phyloP scores from a whole-genome alignment of 192 early-diverging fungal species.

The Coemansia sp. region DNA sequence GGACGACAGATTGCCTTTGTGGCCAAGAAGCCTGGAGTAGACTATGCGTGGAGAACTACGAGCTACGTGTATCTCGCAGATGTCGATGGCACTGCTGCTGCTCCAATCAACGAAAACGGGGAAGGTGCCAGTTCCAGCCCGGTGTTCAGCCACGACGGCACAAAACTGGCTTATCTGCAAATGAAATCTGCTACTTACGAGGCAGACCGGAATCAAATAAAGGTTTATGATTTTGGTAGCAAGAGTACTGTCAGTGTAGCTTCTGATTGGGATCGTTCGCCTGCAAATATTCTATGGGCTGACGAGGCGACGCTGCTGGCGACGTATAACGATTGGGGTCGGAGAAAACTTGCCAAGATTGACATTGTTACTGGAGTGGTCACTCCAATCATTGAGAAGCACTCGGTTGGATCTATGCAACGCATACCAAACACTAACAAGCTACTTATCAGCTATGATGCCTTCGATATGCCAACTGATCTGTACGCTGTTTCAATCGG shows the following conservation, averaged over 20 bases:
- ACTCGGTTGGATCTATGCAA: conserved; percentile 50
- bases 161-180: conserved; percentile 69
- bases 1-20: conserved; percentile 69
- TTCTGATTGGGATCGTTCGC: conserved; percentile 64
- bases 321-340: conserved; percentile 67
- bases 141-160: conserved; percentile 63
- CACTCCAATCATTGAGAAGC: conserved; percentile 51
- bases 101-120: conserved; percentile 54
- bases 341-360: conserved; percentile 61
- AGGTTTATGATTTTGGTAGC: conserved; percentile 54
- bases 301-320: conserved; percentile 57
- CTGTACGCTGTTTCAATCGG: conserved; percentile 47
- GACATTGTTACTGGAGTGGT: conserved; percentile 55
- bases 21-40: conserved; percentile 60
- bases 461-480: conserved; percentile 58
- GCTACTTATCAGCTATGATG: conserved; percentile 54
- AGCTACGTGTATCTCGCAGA: conserved; percentile 67
- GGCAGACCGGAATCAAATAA: conserved; percentile 72
- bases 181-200: conserved; percentile 72
- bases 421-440: conserved; percentile 41
- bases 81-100: conserved; percentile 44
- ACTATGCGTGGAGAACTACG: conserved; percentile 78
- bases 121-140: conserved; percentile 64
- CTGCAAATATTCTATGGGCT: conserved; percentile 56
- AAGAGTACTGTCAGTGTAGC: conserved; percentile 50